Evolutionary conservation across 257 asterid genomes (phyloP).

Genomic region (Jaltomata sinuosa): DNA sequence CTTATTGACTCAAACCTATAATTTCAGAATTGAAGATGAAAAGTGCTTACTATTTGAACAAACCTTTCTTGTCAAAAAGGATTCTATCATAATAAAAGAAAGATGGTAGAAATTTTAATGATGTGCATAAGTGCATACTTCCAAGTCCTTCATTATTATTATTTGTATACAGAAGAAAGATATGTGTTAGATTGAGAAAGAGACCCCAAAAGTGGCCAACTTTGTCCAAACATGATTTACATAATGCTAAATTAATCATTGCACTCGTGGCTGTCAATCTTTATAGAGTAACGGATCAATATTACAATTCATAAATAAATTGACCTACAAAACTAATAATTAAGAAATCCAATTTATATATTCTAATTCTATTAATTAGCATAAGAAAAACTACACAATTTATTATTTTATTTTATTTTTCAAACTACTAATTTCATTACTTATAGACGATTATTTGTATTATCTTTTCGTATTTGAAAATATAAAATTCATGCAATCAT

Average conservation of each 20-base stretch:
- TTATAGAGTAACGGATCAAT: neutral
- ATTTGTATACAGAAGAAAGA: neutral
- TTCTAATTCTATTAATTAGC: neutral
- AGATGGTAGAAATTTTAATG: neutral
- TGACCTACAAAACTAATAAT: neutral
- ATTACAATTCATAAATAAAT: neutral
- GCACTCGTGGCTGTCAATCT: conserved; percentile 2
- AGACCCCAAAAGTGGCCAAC: neutral
- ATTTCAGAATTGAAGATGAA: no score
- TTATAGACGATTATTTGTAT: no score
- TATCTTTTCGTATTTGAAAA: no score
- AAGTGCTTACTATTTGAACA: no score
- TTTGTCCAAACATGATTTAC: neutral
- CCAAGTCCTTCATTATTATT: neutral
- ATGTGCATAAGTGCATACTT: neutral
- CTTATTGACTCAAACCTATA: no score
- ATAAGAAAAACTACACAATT: no score
- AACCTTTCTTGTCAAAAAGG: no score
- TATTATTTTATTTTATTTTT: no score
- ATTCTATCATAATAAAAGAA: neutral
- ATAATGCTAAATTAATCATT: neutral
- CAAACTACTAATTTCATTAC: no score
- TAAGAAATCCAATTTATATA: neutral
- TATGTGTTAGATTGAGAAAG: neutral
- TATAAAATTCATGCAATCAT: no score